Percentiles rank a stretch among this genome's conserved stretches.
phyloP scores from a whole-genome alignment of 2,329 filamentous ascomycete species.

The Fusarium concolor region DNA sequence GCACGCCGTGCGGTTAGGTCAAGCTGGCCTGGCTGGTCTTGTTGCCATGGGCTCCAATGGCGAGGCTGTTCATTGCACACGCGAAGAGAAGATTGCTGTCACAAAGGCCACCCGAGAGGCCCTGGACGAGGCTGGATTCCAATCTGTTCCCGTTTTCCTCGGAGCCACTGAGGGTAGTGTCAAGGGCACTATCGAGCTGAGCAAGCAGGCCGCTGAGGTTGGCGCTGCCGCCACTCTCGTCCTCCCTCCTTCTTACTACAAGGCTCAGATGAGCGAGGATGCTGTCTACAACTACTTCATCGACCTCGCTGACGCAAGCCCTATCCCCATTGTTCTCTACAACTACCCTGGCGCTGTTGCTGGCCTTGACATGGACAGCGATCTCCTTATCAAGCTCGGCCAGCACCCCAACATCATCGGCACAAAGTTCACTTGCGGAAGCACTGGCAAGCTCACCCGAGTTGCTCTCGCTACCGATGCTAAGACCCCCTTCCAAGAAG shows the following conservation, averaged over 20 bases:
- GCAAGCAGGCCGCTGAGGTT: slow-evolving; percentile 71
- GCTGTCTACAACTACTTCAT: slow-evolving; percentile 79
- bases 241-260: slow-evolving; percentile 87
- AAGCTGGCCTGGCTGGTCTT: slow-evolving; percentile 82
- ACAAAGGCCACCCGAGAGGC: slow-evolving; percentile 84
- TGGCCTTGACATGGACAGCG: slow-evolving; percentile 90
- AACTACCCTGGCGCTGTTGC: slow-evolving; percentile 91
- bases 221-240: slow-evolving; percentile 85
- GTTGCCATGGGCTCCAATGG: slow-evolving; percentile 93
- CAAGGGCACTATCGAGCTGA: slow-evolving; percentile 80
- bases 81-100: slow-evolving; percentile 79
- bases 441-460: slow-evolving; percentile 88
- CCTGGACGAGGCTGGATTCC: slow-evolving; percentile 82
- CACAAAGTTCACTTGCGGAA: slow-evolving; percentile 92
- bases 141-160: slow-evolving; percentile 80
- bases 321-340: slow-evolving; percentile 85
- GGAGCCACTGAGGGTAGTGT: slow-evolving; percentile 86
- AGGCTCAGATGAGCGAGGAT: slow-evolving; percentile 78
- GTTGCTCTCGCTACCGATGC: slow-evolving; percentile 80
- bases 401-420: slow-evolving; percentile 86
- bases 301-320: slow-evolving; percentile 78
- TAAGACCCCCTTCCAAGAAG: slow-evolving; percentile 70
- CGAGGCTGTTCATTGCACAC: slow-evolving; percentile 86
- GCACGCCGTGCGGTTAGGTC: slow-evolving; percentile 81
- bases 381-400: slow-evolving; percentile 83